These are phyloP conservation scores for Starmerella stigmatis DNA, from an alignment of 805 yeast species.

Conservation along the genomic window DNA sequence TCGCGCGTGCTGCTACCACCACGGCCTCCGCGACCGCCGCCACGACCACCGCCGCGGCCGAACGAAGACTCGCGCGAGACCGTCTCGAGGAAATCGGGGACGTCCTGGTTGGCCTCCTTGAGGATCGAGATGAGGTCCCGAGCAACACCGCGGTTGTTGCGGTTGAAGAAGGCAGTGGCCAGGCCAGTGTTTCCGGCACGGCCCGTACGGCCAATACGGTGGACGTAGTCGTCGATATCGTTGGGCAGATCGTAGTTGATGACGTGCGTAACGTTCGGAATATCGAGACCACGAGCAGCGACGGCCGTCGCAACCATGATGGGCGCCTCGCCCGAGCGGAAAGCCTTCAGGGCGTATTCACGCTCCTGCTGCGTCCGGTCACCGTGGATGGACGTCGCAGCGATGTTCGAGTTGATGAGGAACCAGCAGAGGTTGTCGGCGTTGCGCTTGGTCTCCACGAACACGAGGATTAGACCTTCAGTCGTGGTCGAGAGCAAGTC, in stretches of 20 bases:
- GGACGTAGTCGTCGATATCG: slow-evolving; percentile 97
- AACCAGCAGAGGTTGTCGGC: slow-evolving; percentile 93
- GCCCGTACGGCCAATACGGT: slow-evolving; percentile 99
- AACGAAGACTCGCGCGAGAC: slow-evolving; percentile 65
- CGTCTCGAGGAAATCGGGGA: slow-evolving; percentile 76
- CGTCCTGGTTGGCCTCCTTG: slow-evolving; percentile 94
- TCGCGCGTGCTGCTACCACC: slow-evolving; percentile 31
- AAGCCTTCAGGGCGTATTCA: slow-evolving; percentile 91
- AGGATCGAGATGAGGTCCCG: slow-evolving; percentile 80
- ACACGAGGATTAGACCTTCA: slow-evolving; percentile 84
- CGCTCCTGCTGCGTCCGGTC: slow-evolving; percentile 97
- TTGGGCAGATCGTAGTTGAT: slow-evolving; percentile 94
- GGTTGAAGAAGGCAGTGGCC: slow-evolving; percentile 97
- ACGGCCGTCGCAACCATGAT: slow-evolving; percentile 98
- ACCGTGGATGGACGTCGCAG: slow-evolving; percentile 98
- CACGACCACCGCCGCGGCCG: slow-evolving; percentile 44
- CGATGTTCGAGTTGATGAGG: slow-evolving; percentile 77
- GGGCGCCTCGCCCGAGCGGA: slow-evolving; percentile 86
- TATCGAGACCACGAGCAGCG: slow-evolving; percentile 99
- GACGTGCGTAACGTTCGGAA: slow-evolving; percentile 97
- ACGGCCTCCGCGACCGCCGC: slow-evolving; percentile 42
- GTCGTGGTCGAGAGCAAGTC: slow-evolving; percentile 66
- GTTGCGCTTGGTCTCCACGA: slow-evolving; percentile 97
- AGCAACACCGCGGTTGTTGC: slow-evolving; percentile 81
- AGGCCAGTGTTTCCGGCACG: slow-evolving; percentile 99